phyloP scores from a whole-genome alignment of 2,329 filamentous ascomycete genomes.

The Tolypocladium tropicale region DNA sequence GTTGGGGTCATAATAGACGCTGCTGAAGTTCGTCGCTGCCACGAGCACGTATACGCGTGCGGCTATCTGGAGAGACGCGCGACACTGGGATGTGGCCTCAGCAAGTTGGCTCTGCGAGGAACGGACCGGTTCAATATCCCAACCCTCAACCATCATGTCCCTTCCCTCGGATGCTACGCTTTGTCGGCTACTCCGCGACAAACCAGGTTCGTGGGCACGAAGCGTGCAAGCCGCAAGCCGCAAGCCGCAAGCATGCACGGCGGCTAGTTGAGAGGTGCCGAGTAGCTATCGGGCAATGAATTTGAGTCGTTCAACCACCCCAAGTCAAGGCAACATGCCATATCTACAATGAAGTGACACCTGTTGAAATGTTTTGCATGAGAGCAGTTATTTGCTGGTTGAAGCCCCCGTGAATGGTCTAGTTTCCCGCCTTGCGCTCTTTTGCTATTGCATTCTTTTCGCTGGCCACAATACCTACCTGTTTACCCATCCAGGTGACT shows the following conservation, averaged over 20 bases:
- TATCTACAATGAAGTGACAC: no score
- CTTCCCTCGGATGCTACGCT: background rate
- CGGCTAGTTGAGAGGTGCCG: background rate
- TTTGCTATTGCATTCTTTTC: no score
- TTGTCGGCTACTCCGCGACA: background rate
- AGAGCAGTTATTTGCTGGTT: background rate
- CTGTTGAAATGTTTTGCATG: background rate
- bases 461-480: no score
- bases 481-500: no score
- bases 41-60: background rate
- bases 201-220: background rate
- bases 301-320: background rate
- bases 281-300: background rate
- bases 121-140: background rate
- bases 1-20: background rate
- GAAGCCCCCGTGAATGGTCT: no score
- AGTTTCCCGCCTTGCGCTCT: no score
- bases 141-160: background rate
- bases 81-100: background rate
- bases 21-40: background rate
- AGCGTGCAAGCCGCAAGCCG: no score
- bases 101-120: background rate
- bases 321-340: background rate
- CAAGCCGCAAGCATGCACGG: background rate
- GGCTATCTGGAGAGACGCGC: background rate